phyloP scores from a whole-genome alignment of 495 filamentous ascomycete genomes.

The Neurospora intermedia region DNA sequence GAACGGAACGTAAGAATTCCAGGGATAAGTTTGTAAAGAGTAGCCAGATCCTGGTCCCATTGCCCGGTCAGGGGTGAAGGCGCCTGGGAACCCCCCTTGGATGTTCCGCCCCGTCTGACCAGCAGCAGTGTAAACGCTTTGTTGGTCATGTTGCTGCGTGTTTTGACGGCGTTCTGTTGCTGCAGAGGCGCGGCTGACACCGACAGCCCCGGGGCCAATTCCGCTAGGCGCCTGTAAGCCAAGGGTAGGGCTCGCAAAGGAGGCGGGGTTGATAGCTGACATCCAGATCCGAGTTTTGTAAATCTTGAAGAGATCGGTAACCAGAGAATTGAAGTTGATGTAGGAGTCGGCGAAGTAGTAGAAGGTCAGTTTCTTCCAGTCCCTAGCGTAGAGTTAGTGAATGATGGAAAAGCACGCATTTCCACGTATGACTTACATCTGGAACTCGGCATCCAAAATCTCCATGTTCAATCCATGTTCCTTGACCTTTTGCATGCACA shows the following conservation, averaged over 20 bases:
- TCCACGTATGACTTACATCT: constrained; percentile 58
- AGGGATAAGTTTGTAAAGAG: constrained; percentile 25
- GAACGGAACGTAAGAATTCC: constrained; percentile 37
- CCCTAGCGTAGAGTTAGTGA: constrained; percentile 45
- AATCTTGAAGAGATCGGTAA: constrained; percentile 95
- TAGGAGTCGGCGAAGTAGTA: constrained; percentile 98
- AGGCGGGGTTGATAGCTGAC: constrained; percentile 97
- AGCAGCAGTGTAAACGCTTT: constrained; percentile 1
- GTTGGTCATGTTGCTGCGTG: constrained; percentile 31
- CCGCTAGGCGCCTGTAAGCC: constrained; percentile 57
- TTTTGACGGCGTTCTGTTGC: constrained; percentile 39
- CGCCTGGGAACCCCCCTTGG: constrained; percentile 24
- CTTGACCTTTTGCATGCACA: constrained; percentile 90
- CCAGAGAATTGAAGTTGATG: constrained; percentile 96
- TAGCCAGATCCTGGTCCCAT: constrained; percentile 24
- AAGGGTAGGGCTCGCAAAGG: constrained; percentile 75
- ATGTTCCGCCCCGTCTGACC: constrained; percentile 27
- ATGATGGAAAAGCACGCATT: background rate
- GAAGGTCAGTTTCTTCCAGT: constrained; percentile 97
- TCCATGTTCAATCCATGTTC: constrained; percentile 97
- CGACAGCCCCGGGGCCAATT: constrained; percentile 51
- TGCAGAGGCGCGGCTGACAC: constrained; percentile 27
- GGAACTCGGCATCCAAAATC: constrained; percentile 97
- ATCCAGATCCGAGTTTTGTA: constrained; percentile 99
- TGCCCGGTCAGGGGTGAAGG: constrained; percentile 28